Base-by-base conservation (phyloP, 106 monocot genomes). In the Vanilla planifolia region DNA sequence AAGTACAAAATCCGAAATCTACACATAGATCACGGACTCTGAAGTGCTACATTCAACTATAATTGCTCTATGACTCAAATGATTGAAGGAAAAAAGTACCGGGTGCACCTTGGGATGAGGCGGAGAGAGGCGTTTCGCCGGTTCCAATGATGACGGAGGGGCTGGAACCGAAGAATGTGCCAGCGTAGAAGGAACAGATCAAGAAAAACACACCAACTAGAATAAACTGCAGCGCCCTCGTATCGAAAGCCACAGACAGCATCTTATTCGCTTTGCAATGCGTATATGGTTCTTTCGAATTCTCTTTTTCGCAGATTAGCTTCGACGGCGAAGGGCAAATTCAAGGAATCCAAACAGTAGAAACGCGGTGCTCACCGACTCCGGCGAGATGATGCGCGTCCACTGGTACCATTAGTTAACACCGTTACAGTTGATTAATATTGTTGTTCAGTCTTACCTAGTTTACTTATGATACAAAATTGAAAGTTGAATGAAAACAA, bases 111-210 rank as follows among this genome's bases (percentile, higher is more conserved):
- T 52, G 6, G 32, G 68, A 58, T 26, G 56, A 33, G 29, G 42
- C 20, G 22, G 69, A 48, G 4, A 4, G 11, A 62, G 33, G 27
- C 26, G 47, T 10, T 26, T 21, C 63, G 48, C 42, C 44, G 60
- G 62, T 5, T 40, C 48, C 35, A 29, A 73, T 33, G 71, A 77
- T 21, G 27, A 64, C 46, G 39, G 69, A 46, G 16, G 63, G 24
- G 20, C 43, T 27, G 71, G 72, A 24, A 55, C 79, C 66, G 67
- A 89, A 94, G 64, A 89, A 72, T 11, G 89, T 94, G 19, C 93
- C 93, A 33, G 82, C 89, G 75, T 77, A 89, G 72, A 94, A 94
- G 48, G 84, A 89, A 28, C 64, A 82, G 28, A 77, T 51, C 44
- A 89, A 68, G 48, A 94, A 67, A 42, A 89, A 41, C 22, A 85